Evolutionary conservation across 495 filamentous ascomycete genomes (phyloP).

Genomic region (Copromyces sp.): DNA sequence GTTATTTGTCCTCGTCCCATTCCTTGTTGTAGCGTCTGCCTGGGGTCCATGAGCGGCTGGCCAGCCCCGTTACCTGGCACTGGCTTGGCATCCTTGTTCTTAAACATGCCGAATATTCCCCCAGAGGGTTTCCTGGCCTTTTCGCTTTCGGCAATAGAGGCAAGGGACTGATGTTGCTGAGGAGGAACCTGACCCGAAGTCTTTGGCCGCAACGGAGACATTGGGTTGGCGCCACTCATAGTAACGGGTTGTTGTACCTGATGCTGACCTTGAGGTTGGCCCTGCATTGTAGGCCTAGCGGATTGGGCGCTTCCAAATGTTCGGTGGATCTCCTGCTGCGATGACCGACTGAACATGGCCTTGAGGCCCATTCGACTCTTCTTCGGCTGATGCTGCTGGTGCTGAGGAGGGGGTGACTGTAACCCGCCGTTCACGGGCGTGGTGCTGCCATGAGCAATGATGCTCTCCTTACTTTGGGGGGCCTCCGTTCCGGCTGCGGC

Average conservation of each 20-base stretch:
- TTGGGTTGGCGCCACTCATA: slow-evolving; percentile 3
- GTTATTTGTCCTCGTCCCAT: slow-evolving; percentile 6
- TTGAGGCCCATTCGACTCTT: slow-evolving; percentile 26
- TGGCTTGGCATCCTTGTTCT: slow-evolving; percentile 4
- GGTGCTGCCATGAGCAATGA: slow-evolving; percentile 16
- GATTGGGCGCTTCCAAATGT: slow-evolving; percentile 1
- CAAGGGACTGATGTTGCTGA: background rate
- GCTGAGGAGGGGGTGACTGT: slow-evolving; percentile 4
- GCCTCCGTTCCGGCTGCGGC: slow-evolving; percentile 5
- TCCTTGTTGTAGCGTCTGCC: background rate
- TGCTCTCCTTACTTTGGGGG: slow-evolving; percentile 21
- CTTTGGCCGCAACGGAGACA: background rate
- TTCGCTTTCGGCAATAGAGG: slow-evolving; percentile 2
- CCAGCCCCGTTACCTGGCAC: background rate
- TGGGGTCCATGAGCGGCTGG: background rate
- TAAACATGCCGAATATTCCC: slow-evolving; percentile 23
- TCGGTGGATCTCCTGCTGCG: background rate
- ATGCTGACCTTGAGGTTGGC: slow-evolving; percentile 1
- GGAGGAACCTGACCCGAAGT: background rate
- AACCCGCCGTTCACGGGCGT: slow-evolving; percentile 13
- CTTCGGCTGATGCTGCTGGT: slow-evolving; percentile 16
- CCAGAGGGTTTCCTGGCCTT: slow-evolving; percentile 11
- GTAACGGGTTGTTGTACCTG: background rate
- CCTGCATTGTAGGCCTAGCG: slow-evolving; percentile 2
- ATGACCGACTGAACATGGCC: slow-evolving; percentile 14